Percentiles rank a stretch among this genome's conserved stretches.
These are phyloP conservation scores for Coffea eugenioides DNA, from an alignment of 257 asterid species.

Conservation along the genomic window DNA sequence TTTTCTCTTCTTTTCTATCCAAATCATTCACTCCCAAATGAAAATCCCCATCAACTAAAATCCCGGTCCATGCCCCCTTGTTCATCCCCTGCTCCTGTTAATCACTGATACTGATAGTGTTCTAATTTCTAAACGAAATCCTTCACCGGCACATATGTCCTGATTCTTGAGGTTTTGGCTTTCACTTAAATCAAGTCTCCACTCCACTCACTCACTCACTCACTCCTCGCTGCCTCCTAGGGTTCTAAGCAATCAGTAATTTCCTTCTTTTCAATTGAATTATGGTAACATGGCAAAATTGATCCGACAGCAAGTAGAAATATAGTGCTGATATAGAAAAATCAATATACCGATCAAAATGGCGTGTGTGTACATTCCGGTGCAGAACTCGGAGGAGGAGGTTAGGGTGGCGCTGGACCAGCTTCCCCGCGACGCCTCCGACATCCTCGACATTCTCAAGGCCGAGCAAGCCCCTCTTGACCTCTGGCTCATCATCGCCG, in stretches of 20 bases:
- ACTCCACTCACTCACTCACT: neutral
- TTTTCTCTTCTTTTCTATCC: too few relatives aligned
- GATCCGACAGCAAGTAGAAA: neutral
- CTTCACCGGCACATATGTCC: too few relatives aligned
- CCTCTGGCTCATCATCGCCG: conserved; percentile 97
- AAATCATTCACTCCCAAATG: too few relatives aligned
- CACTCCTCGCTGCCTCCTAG: neutral
- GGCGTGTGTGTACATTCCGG: conserved; percentile 85
- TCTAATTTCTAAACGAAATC: too few relatives aligned
- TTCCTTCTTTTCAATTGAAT: neutral
- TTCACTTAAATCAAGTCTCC: too few relatives aligned
- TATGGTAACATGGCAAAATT: neutral
- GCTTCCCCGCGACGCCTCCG: conserved; percentile 97
- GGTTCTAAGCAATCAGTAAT: neutral
- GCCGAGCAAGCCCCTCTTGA: conserved; percentile 99
- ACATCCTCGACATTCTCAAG: conserved; percentile 92
- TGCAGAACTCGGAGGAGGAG: conserved; percentile 97
- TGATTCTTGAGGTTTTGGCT: too few relatives aligned
- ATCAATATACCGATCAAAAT: conserved; percentile 24
- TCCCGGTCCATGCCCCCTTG: too few relatives aligned
- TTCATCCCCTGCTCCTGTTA: too few relatives aligned
- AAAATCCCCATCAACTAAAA: too few relatives aligned
- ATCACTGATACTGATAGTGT: too few relatives aligned
- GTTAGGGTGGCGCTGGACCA: conserved; percentile 94
- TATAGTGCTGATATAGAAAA: too few relatives aligned